These are phyloP conservation scores for Coniochaeta sp. DNA, from an alignment of 2,329 filamentous ascomycete genomes.

Conservation along the genomic window DNA sequence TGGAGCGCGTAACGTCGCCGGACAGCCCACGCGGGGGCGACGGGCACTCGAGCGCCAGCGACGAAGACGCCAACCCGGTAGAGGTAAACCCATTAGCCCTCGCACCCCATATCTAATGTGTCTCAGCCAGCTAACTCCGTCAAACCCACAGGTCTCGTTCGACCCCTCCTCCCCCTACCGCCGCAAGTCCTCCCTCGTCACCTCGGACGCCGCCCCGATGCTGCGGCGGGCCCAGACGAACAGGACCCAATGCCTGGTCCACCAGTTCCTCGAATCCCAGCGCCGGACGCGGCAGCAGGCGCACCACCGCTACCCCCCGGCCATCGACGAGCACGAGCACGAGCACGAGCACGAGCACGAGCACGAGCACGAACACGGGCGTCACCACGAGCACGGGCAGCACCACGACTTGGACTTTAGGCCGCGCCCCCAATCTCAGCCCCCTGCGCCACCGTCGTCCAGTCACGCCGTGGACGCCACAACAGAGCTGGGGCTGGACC, in stretches of 20 bases:
- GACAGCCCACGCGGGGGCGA: conserved; percentile 19
- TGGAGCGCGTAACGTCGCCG: background rate
- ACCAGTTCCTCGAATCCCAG: conserved; percentile 56
- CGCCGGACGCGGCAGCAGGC: conserved; percentile 22
- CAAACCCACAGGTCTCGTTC: conserved; percentile 46
- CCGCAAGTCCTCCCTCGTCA: conserved; percentile 58
- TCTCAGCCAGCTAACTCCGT: background rate
- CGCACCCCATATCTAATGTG: background rate
- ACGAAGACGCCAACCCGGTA: conserved; percentile 42
- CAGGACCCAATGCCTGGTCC: conserved; percentile 55
- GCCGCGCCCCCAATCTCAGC: conserved; percentile 10
- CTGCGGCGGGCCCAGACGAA: conserved; percentile 15
- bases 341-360: conserved; percentile 13
- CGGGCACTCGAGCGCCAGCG: conserved; percentile 36
- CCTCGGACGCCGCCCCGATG: conserved; percentile 20
- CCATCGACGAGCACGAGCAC: conserved; percentile 5
- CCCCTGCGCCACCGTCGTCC: background rate
- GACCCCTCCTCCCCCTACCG: conserved; percentile 54
- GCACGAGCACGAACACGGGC: background rate
- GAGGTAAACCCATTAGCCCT: conserved; percentile 32
- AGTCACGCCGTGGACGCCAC: conserved; percentile 15
- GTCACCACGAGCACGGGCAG: background rate
- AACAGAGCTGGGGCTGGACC: conserved; percentile 18
- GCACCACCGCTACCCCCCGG: conserved; percentile 8
- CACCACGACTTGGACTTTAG: conserved; percentile 6